phyloP scores from a whole-genome alignment of 1,139 yeast species.

The Nakaseomyces sp. region DNA sequence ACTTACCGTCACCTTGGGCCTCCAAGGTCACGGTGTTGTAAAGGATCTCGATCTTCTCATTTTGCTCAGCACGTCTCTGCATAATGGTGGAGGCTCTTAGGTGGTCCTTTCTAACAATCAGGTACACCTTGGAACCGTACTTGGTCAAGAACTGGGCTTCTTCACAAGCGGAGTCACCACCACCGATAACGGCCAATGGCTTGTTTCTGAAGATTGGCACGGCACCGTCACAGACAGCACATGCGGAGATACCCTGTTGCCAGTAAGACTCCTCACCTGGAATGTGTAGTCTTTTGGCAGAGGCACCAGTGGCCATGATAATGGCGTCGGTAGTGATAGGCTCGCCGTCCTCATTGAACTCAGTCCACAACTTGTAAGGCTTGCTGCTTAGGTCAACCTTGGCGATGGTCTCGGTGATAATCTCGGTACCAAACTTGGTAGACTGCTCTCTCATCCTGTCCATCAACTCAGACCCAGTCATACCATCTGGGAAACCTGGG shows the following conservation, averaged over 20 bases:
- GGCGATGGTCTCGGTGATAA: constrained; percentile 88
- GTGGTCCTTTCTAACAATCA: constrained; percentile 88
- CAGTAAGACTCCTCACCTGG: constrained; percentile 98
- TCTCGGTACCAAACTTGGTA: constrained; percentile 78
- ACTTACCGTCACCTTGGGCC: constrained; percentile 88
- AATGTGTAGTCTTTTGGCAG: constrained; percentile 84
- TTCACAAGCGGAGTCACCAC: constrained; percentile 99
- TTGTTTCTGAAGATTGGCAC: constrained; percentile 96
- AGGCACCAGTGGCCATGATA: constrained; percentile 93
- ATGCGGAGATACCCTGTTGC: constrained; percentile 98
- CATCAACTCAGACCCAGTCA: constrained; percentile 81
- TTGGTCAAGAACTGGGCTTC: constrained; percentile 94
- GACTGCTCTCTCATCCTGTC: constrained; percentile 90
- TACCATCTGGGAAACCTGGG: constrained; percentile 95
- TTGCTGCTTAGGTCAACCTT: constrained; percentile 77
- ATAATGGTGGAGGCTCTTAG: constrained; percentile 91
- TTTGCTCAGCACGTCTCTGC: constrained; percentile 81
- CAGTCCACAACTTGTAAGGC: constrained; percentile 97
- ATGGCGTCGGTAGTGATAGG: constrained; percentile 91
- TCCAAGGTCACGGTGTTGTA: constrained; percentile 80
- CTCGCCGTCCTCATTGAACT: constrained; percentile 79
- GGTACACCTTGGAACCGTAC: constrained; percentile 89
- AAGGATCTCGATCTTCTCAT: constrained; percentile 83
- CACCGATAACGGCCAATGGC: constrained; percentile 95
- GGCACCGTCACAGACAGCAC: constrained; percentile 99